A percentile compares a stretch with the other conserved stretches of the same genome.
Evolutionary conservation across 108 stramenopile genomes (phyloP).

Genomic region (Skeletonema marinoi): DNA sequence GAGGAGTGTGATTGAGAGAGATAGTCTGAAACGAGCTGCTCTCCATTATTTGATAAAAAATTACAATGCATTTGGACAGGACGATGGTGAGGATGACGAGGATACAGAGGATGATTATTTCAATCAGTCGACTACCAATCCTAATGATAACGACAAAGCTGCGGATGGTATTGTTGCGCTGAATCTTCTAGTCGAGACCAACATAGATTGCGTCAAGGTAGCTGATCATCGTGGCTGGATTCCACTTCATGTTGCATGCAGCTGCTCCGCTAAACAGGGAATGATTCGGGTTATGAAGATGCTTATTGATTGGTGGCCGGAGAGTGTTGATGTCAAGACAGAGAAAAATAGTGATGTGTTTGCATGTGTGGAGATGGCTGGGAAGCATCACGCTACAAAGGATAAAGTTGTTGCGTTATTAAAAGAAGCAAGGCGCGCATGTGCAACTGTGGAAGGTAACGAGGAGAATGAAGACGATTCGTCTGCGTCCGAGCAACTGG

Average conservation of each 20-base stretch:
- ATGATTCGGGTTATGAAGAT: constrained; percentile 27
- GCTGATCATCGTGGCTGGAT: constrained; percentile 46
- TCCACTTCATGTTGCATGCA: constrained; percentile 46
- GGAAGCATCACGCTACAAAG: constrained; percentile 20
- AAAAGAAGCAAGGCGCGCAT: constrained; percentile 8
- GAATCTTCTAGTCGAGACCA: constrained; percentile 16
- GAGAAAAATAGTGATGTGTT: constrained; percentile 35
- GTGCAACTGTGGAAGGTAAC: not conserved
- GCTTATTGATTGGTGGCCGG: constrained; percentile 32
- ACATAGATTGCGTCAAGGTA: constrained; percentile 28
- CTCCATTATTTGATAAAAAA: constrained; percentile 48
- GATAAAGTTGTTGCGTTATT: constrained; percentile 24
- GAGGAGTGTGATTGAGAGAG: constrained; percentile 31
- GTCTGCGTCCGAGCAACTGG: not conserved
- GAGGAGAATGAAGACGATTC: not conserved
- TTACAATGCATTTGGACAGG: constrained; percentile 20
- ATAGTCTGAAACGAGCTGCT: constrained; percentile 32
- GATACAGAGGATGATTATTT: constrained; percentile 4
- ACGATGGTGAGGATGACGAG: constrained; percentile 3
- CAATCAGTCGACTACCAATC: not conserved
- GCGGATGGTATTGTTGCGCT: constrained; percentile 24
- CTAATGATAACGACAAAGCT: not conserved
- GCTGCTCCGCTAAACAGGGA: constrained; percentile 34
- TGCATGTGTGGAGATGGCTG: constrained; percentile 32
- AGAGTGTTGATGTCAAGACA: constrained; percentile 26